phyloP scores from a whole-genome alignment of 2,329 filamentous ascomycete species.

The Incumbomyces delicatus region DNA sequence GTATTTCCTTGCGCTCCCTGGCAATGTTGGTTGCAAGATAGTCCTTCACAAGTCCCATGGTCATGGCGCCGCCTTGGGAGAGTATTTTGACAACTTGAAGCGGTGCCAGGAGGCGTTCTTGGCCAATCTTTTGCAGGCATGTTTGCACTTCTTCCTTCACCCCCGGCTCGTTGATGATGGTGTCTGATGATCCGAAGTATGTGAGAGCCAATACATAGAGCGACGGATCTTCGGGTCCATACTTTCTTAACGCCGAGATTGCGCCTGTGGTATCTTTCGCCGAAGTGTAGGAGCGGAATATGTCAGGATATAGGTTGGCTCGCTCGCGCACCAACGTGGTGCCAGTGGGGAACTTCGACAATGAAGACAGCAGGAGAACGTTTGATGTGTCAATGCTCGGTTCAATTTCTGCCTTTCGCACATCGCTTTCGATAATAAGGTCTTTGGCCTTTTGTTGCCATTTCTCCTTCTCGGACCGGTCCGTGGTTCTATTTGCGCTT shows the following conservation, averaged over 20 bases:
- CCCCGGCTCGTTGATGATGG: slow-evolving; percentile 75
- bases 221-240: slow-evolving; percentile 81
- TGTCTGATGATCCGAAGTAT: slow-evolving; percentile 80
- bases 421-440: slow-evolving; percentile 58
- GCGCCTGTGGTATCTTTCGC: slow-evolving; percentile 86
- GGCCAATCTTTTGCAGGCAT: slow-evolving; percentile 77
- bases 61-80: slow-evolving; percentile 68
- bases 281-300: slow-evolving; percentile 90
- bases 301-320: slow-evolving; percentile 82
- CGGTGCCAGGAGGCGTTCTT: slow-evolving; percentile 86
- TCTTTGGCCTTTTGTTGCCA: slow-evolving; percentile 90
- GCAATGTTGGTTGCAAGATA: slow-evolving; percentile 86
- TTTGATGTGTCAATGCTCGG: slow-evolving; percentile 84
- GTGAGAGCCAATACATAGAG: slow-evolving; percentile 86
- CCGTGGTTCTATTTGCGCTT: slow-evolving; percentile 68
- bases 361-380: slow-evolving; percentile 80
- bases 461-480: slow-evolving; percentile 51
- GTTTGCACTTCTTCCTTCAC: slow-evolving; percentile 62
- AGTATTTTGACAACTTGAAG: slow-evolving; percentile 94
- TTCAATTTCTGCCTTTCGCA: slow-evolving; percentile 46
- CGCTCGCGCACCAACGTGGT: slow-evolving; percentile 90
- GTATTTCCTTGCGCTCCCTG: slow-evolving; percentile 78
- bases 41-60: slow-evolving; percentile 93
- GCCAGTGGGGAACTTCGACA: slow-evolving; percentile 81
- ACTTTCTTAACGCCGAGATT: slow-evolving; percentile 81